Evolutionary conservation across 2,329 filamentous ascomycete genomes (phyloP), one percentile per base, ranked within the genome.

Genomic region (Hymenoscyphus fraxineus): DNA sequence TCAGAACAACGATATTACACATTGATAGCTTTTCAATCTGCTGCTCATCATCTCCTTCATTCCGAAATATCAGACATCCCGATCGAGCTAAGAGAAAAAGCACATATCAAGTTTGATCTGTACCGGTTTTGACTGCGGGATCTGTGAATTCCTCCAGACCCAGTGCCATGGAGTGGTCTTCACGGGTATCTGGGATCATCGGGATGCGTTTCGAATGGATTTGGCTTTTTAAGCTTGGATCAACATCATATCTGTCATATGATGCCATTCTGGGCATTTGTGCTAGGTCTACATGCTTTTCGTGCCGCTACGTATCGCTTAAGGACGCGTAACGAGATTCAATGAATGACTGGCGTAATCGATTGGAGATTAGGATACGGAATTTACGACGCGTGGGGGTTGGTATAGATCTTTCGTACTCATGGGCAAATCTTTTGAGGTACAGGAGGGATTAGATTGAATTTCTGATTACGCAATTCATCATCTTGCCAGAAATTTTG

Each of bases 401-500:
- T 19, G n/a, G 44, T n/a, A 22, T 51, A n/a, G 19, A 51, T 51
- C 9, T 51, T 51, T 27, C 27, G 27, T 51, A 12, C 7, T 51
- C 10, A 19, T 51, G 7, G 44, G 19, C n/a, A 51, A n/a, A n/a
- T n/a, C 3, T 22, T 56, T 56, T 12, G 54, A 38, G 54, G 6
- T 31, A 56, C 19, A 13, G 22, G 41, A 22, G 59, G 54, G 35
- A 35, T 35, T 35, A 57, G 40, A 39, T 40, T 16, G 12, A 66
- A 59, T 61, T 66, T 61, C 44, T 22, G 54, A 51, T 68, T 66
- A 64, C 67, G 66, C 62, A 67, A 70, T 70, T 65, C 57, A 59
- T 59, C n/a, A 1, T 12, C 22, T 56, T 51, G 27, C 38, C 10
- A 44, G 27, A 41, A 44, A 27, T 27, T 35, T 31, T n/a, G 54